Conservation (phyloP, 257 asterid genomes). For the Datura wrightii region DNA sequence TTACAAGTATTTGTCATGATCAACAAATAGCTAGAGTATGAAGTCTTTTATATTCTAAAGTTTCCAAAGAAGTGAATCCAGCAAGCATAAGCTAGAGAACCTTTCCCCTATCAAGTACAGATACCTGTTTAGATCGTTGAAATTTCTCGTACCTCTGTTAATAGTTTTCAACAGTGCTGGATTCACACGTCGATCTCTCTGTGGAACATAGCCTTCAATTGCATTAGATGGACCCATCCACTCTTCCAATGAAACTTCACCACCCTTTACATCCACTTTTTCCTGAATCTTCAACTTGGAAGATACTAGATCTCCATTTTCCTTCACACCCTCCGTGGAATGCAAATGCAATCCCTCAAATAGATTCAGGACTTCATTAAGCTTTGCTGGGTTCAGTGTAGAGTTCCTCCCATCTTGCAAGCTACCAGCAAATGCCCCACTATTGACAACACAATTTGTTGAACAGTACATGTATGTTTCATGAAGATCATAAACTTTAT, state of each 20-base stretch:
- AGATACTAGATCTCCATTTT: constrained; percentile 58
- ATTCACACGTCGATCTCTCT: constrained; percentile 46
- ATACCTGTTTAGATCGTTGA: background rate
- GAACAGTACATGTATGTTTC: constrained; percentile 93
- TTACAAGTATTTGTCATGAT: constrained; percentile 40
- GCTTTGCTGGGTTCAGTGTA: constrained; percentile 54
- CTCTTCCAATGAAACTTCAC: constrained; percentile 77
- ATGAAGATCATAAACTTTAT: constrained; percentile 85
- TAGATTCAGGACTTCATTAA: constrained; percentile 58
- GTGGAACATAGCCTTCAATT: constrained; percentile 94
- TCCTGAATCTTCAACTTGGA: constrained; percentile 76
- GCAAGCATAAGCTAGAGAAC: constrained; percentile 19
- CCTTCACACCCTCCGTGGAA: constrained; percentile 51
- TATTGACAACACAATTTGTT: constrained; percentile 64
- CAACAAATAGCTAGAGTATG: constrained; percentile 29
- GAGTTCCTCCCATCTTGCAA: constrained; percentile 75
- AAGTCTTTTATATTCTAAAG: constrained; percentile 1
- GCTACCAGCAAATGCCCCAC: constrained; percentile 69
- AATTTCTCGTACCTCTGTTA: constrained; percentile 47
- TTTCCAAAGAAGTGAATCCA: constrained; percentile 8
- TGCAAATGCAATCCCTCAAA: constrained; percentile 56
- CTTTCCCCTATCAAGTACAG: background rate
- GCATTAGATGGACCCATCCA: constrained; percentile 96
- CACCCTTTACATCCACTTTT: constrained; percentile 53
- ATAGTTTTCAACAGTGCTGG: constrained; percentile 36